Evolutionary conservation across 495 filamentous ascomycete genomes (phyloP).

Genomic region (Patellaria atrata): DNA sequence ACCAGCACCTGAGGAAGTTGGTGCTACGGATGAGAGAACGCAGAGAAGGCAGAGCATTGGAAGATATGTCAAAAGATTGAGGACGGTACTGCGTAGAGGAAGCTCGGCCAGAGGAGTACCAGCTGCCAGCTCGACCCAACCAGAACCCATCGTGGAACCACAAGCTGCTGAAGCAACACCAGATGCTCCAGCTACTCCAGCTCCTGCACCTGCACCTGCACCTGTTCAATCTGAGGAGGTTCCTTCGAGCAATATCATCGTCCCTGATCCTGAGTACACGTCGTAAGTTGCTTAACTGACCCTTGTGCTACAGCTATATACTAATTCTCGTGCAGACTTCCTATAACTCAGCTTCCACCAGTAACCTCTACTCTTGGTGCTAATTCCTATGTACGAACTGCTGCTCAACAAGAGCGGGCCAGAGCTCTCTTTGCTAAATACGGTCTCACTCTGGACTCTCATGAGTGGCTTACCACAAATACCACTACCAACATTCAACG

Average conservation of each 20-base stretch:
- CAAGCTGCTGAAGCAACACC: too few relatives aligned
- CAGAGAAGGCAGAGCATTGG: conserved; percentile 15
- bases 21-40: neutral
- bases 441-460: conserved; percentile 52
- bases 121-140: too few relatives aligned
- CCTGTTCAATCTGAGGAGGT: too few relatives aligned
- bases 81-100: conserved; percentile 15
- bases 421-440: conserved; percentile 61
- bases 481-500: conserved; percentile 43
- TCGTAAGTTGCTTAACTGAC: too few relatives aligned
- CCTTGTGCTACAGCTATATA: too few relatives aligned
- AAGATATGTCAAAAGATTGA: conserved; percentile 19
- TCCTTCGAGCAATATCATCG: conserved; percentile 1
- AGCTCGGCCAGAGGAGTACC: conserved; percentile 10
- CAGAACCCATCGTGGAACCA: too few relatives aligned
- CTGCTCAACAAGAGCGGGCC: conserved; percentile 42
- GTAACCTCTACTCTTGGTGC: conserved; percentile 3
- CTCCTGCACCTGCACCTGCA: conserved; percentile 1
- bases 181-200: conserved; percentile 3
- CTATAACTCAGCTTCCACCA: neutral
- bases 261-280: too few relatives aligned
- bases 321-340: too few relatives aligned
- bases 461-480: conserved; percentile 38
- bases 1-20: conserved; percentile 1
- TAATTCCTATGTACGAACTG: conserved; percentile 9